A percentile compares a stretch with the other conserved stretches of the same genome.
phyloP scores from a whole-genome alignment of 2,329 filamentous ascomycete genomes.

The Thelonectria rubi region DNA sequence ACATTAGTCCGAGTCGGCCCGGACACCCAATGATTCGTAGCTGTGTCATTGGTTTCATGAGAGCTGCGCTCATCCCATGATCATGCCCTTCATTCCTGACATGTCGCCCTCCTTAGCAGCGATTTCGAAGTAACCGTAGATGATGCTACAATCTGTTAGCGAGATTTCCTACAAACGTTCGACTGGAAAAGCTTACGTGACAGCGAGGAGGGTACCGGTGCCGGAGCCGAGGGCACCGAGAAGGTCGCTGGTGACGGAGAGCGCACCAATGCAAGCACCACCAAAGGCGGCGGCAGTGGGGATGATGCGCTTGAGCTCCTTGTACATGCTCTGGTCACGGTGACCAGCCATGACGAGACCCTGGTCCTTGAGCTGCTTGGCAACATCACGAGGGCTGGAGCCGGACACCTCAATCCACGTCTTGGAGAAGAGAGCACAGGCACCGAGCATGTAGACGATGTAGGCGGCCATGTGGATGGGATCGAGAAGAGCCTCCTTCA shows the following conservation, averaged over 20 bases:
- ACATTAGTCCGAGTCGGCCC: conserved; percentile 32
- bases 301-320: conserved; percentile 99
- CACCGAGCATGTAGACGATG: conserved; percentile 96
- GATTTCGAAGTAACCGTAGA: conserved; percentile 99
- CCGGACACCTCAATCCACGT: conserved; percentile 99
- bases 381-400: conserved; percentile 95
- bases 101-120: conserved; percentile 98
- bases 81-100: conserved; percentile 79
- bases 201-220: conserved; percentile 96
- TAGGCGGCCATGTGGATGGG: conserved; percentile 97
- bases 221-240: conserved; percentile 95
- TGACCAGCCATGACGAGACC: conserved; percentile 99
- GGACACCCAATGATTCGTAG: conserved; percentile 32
- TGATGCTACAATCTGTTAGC: conserved; percentile 74
- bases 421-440: conserved; percentile 99
- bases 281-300: conserved; percentile 98
- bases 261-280: conserved; percentile 97
- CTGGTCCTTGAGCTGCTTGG: conserved; percentile 99
- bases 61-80: conserved; percentile 66
- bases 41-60: conserved; percentile 29
- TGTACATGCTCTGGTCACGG: conserved; percentile 99
- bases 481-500: conserved; percentile 95
- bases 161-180: conserved; percentile 31
- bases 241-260: conserved; percentile 94
- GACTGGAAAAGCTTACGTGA: conserved; percentile 79